phyloP scores from a whole-genome alignment of 1,284 basidiomycete species.

The Tilletia caries region DNA sequence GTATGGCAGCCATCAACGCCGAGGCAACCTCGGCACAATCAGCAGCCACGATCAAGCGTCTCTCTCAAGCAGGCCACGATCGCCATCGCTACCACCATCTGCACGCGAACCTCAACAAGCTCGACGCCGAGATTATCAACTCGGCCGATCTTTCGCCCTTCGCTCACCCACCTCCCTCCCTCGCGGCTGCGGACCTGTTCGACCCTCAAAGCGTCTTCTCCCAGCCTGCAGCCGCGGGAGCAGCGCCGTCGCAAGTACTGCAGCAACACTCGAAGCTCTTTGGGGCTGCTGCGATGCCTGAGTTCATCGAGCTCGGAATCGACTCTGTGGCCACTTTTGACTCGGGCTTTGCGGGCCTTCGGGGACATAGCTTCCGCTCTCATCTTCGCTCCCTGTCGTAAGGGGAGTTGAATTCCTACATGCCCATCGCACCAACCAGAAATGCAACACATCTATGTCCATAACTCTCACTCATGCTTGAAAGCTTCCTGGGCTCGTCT shows the following conservation, averaged over 20 bases:
- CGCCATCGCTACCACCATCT: not conserved
- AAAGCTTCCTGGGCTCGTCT: too few relatives aligned
- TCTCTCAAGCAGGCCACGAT: not conserved
- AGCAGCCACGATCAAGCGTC: not conserved
- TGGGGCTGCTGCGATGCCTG: not conserved
- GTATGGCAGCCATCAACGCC: not conserved
- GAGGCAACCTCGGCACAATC: not conserved
- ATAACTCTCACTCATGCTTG: too few relatives aligned
- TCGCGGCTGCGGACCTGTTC: constrained; percentile 7
- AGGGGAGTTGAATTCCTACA: not conserved
- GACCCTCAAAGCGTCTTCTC: constrained; percentile 8
- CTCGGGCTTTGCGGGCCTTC: not conserved
- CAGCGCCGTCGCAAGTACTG: not conserved
- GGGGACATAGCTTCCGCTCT: constrained; percentile 4
- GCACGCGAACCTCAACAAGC: not conserved
- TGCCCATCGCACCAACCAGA: too few relatives aligned
- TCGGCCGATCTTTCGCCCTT: constrained; percentile 10
- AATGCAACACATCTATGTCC: too few relatives aligned
- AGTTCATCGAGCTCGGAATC: not conserved
- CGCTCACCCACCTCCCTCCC: not conserved
- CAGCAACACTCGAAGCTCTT: not conserved
- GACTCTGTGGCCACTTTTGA: constrained; percentile 10
- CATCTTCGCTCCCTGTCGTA: constrained; percentile 13
- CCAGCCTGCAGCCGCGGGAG: constrained; percentile 1
- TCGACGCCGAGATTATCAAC: not conserved